Conservation (phyloP, 768 basidiomycete genomes). For the Kwoniella bestiolae region DNA sequence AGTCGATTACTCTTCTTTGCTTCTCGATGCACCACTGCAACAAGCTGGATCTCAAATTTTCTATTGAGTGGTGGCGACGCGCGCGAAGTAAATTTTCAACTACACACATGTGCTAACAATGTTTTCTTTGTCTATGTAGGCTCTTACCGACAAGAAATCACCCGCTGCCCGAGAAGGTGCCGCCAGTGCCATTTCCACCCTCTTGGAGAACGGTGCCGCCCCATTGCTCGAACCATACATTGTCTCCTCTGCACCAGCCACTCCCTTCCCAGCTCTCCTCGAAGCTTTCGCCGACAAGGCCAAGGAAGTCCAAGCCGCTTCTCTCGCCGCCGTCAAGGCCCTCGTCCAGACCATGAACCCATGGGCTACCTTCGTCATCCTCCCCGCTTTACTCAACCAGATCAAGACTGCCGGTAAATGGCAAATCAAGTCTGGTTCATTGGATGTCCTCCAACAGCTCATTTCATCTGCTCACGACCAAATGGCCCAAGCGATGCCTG, state of each 20-base stretch:
- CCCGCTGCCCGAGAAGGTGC: constrained; percentile 89
- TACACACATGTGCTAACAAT: not conserved
- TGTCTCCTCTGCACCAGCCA: constrained; percentile 68
- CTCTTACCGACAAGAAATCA: constrained; percentile 92
- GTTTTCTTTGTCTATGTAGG: constrained; percentile 56
- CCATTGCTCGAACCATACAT: constrained; percentile 87
- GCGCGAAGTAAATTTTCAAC: not conserved
- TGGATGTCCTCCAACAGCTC: constrained; percentile 82
- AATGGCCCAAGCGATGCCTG: constrained; percentile 86
- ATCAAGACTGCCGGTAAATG: constrained; percentile 96
- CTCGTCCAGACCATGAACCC: constrained; percentile 80
- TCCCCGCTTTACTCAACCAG: constrained; percentile 86
- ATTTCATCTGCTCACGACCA: constrained; percentile 79
- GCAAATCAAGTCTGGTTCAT: constrained; percentile 91
- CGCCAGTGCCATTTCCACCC: constrained; percentile 68
- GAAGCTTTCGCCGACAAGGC: constrained; percentile 95
- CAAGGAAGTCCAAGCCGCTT: constrained; percentile 80
- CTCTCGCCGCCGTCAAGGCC: constrained; percentile 78
- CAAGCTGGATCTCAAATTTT: not conserved
- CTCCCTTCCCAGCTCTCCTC: constrained; percentile 81
- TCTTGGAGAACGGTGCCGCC: constrained; percentile 72
- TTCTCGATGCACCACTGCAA: not conserved
- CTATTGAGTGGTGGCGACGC: constrained; percentile 22
- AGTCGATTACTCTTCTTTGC: constrained; percentile 18
- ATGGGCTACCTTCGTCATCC: constrained; percentile 80